A percentile compares a stretch with the other conserved stretches of the same genome.
Conservation (phyloP, 202 grass and related monocot genomes). For the Setaria italica region DNA sequence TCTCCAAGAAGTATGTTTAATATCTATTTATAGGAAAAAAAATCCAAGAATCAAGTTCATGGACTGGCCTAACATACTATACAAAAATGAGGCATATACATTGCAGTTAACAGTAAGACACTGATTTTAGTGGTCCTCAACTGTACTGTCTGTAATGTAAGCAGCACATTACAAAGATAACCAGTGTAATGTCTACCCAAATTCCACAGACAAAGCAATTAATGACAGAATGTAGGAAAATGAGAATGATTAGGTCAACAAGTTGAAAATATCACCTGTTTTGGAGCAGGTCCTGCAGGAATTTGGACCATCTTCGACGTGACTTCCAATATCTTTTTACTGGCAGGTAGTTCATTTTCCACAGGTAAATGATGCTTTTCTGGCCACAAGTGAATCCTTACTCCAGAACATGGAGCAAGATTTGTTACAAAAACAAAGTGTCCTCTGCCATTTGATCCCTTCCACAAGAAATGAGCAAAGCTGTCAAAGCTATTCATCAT, state of each 20-base stretch:
- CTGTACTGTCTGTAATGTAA: background rate
- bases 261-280: conserved; percentile 69
- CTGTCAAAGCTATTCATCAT: conserved; percentile 33
- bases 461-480: conserved; percentile 42
- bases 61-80: background rate
- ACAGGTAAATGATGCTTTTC: conserved; percentile 63
- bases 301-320: conserved; percentile 91
- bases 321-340: conserved; percentile 82
- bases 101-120: conserved; percentile 8
- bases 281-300: conserved; percentile 87
- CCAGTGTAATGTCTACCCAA: background rate
- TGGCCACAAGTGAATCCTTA: conserved; percentile 95
- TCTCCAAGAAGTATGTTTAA: background rate
- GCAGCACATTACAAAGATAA: conserved; percentile 7
- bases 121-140: background rate
- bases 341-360: conserved; percentile 57
- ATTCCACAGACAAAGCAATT: conserved; percentile 17
- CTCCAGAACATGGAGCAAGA: conserved; percentile 94
- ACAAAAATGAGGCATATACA: background rate
- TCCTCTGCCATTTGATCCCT: conserved; percentile 77
- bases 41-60: background rate
- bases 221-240: conserved; percentile 21
- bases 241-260: conserved; percentile 32
- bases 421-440: conserved; percentile 98
- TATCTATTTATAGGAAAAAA: background rate